Base-by-base conservation (phyloP, 208 protist species). In the Borovskyia barvae region DNA sequence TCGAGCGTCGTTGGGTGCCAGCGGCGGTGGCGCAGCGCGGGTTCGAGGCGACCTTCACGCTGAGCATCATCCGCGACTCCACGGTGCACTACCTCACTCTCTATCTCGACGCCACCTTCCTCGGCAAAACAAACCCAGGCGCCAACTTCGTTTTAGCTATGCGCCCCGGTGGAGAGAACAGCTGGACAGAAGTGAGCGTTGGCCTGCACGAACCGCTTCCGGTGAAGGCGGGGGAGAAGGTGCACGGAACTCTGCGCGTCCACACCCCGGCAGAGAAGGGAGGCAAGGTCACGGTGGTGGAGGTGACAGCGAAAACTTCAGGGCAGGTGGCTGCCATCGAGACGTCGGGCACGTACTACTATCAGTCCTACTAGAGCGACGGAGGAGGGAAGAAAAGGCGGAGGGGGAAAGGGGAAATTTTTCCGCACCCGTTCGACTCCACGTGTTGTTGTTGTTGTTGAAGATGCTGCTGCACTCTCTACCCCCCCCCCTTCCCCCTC, bases 21-120 rank as follows among this genome's bases (percentile, higher is more conserved):
- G 58, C 65, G 11, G 37, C 19, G 12, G 68, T 75, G 28, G 75
- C 71, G 24, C 72, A 82, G 50, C 62, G 61, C 12, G 85, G 77
- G 35, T 88, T 80, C 58, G 54, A 72, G 6, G 82, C 76, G 7
- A 28, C 70, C 39, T 95, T 93, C 43, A 75, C 42, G 19, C 48
- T 95, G 14, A 43, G 43, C 43, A 78, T 75, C 26, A 78, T 72
- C 3, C 63, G 72, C 40, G 47, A 81, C 51, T 51, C 77, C n/a
- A 93, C 85, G 25, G 65, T 95, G 25, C 80, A 95, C 75, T 95
- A 80, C 71, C 71, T 95, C 37, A 95, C 83, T 47, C 90, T 95
- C 41, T 95, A 80, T 65, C 69, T 93, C 15, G 83, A 93, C 60
- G 81, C 84, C 36, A 72, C 66, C 36, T 95, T 92, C 67, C 82